phyloP scores from a whole-genome alignment of 164 flowering plant genomes.

The Tinospora cordifolia region DNA sequence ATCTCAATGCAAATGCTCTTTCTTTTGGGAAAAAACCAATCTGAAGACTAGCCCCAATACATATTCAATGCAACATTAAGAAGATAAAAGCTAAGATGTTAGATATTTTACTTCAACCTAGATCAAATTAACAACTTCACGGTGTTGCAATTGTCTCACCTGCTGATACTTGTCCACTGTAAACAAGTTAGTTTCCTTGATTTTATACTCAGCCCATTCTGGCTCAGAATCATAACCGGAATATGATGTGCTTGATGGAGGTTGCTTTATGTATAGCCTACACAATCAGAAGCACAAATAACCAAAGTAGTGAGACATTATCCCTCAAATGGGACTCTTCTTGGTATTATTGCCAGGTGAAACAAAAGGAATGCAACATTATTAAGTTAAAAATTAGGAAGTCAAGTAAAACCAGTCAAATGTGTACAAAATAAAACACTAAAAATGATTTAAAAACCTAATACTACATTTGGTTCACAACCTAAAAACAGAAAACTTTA shows the following conservation, averaged over 20 bases:
- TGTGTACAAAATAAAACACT: neutral
- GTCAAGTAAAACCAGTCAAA: neutral
- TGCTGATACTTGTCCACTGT: constrained; percentile 95
- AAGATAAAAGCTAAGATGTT: neutral
- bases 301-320: neutral
- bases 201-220: constrained; percentile 95
- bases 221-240: constrained; percentile 43
- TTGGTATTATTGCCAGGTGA: neutral
- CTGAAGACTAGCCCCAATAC: constrained; percentile 59
- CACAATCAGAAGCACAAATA: neutral
- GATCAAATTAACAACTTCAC: neutral
- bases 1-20: constrained; percentile 79
- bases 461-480: too few relatives aligned
- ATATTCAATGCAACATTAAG: constrained; percentile 22
- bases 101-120: neutral
- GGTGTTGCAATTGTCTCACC: constrained; percentile 37
- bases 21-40: constrained; percentile 76
- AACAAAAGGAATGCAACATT: neutral
- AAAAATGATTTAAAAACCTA: neutral
- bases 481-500: too few relatives aligned
- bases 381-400: neutral
- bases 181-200: constrained; percentile 91
- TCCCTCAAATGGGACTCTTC: constrained; percentile 2
- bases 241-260: constrained; percentile 47
- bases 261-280: constrained; percentile 84